Percentiles rank a stretch among this genome's conserved stretches.
phyloP scores from a whole-genome alignment of 2,329 filamentous ascomycete genomes.

The Blastomyces parvus region DNA sequence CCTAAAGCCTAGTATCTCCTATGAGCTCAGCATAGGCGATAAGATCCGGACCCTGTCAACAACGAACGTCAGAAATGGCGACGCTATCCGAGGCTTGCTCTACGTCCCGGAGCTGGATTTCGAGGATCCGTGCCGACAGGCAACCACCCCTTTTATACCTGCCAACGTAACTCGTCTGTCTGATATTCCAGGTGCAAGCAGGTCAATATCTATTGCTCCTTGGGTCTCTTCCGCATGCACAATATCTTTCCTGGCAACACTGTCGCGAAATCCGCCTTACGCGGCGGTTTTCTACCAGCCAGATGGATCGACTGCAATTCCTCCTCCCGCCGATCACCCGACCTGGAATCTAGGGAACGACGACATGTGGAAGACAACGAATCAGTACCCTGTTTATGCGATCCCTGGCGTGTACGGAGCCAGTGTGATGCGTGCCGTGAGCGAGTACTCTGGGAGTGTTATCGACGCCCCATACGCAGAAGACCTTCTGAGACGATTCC shows the following conservation, averaged over 20 bases:
- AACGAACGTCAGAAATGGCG: constrained; percentile 52
- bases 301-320: constrained; percentile 43
- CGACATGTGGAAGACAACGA: constrained; percentile 60
- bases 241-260: constrained; percentile 56
- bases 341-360: constrained; percentile 63
- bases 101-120: constrained; percentile 65
- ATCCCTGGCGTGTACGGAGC: constrained; percentile 59
- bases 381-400: constrained; percentile 73
- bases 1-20: constrained; percentile 14
- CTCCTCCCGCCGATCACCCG: constrained; percentile 55
- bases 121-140: constrained; percentile 52
- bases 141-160: constrained; percentile 59
- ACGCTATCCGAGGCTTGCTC: constrained; percentile 64
- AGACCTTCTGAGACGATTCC: constrained; percentile 30
- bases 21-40: constrained; percentile 30
- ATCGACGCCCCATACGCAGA: constrained; percentile 29
- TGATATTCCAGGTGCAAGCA: constrained; percentile 62
- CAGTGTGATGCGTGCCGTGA: constrained; percentile 60
- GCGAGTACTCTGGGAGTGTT: constrained; percentile 68
- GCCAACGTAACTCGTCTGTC: constrained; percentile 60
- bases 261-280: constrained; percentile 53
- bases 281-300: constrained; percentile 50
- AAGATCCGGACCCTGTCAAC: constrained; percentile 70
- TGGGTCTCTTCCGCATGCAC: constrained; percentile 73
- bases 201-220: constrained; percentile 71